Evolutionary conservation across 176 grass and related monocot genomes (phyloP).

Genomic region (Musa schizocarpa): DNA sequence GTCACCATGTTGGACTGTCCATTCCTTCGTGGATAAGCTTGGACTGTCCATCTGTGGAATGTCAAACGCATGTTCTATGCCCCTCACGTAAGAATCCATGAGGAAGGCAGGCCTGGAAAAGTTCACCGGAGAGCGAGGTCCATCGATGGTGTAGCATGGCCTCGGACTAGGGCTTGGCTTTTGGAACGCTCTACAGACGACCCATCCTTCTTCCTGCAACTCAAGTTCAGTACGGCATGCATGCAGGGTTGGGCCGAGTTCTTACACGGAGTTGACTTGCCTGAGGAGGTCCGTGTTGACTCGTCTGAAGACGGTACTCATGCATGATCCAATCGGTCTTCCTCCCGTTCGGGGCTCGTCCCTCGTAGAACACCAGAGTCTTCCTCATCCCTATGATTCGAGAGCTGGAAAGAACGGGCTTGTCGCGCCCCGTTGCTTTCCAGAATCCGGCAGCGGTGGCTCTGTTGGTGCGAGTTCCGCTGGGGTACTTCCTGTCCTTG

Average conservation of each 20-base stretch:
- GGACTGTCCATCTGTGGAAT: constrained; percentile 44
- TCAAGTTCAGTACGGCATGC: not conserved
- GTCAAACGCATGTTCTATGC: constrained; percentile 15
- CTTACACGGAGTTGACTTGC: constrained; percentile 16
- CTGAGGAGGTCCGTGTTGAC: constrained; percentile 59
- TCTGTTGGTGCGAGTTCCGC: constrained; percentile 70
- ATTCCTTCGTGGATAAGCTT: constrained; percentile 22
- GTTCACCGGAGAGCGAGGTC: not conserved
- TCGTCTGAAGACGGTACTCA: constrained; percentile 70
- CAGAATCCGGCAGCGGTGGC: constrained; percentile 72
- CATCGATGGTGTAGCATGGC: constrained; percentile 25
- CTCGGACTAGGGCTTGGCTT: constrained; percentile 57
- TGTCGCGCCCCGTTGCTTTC: constrained; percentile 90
- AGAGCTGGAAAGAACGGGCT: constrained; percentile 49
- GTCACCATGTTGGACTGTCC: not conserved
- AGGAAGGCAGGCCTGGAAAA: constrained; percentile 20
- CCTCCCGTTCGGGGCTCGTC: constrained; percentile 61
- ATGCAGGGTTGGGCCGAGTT: not conserved
- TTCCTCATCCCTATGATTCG: constrained; percentile 90
- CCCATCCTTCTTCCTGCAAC: constrained; percentile 82
- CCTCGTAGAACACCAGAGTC: constrained; percentile 96
- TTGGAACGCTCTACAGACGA: constrained; percentile 72
- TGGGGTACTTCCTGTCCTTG: constrained; percentile 95
- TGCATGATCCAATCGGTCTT: constrained; percentile 97
- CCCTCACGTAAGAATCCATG: constrained; percentile 16